Base-by-base conservation (phyloP, 2,329 filamentous ascomycete species). In the Colletotrichum euphorbiae region DNA sequence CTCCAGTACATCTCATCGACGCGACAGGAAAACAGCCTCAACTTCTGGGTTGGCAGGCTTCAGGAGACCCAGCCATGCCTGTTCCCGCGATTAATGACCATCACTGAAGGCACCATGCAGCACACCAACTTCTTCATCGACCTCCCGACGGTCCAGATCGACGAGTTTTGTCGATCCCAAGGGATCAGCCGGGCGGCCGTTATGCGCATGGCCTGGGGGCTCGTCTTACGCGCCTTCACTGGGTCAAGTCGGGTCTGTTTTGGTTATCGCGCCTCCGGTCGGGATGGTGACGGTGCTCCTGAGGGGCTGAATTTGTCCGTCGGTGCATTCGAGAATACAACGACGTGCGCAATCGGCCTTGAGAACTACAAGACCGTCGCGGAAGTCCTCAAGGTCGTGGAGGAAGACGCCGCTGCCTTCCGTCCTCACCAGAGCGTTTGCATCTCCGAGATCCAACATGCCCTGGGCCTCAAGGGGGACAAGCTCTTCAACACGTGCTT, bases 151-250 rank as follows among this genome's bases (percentile, higher is more conserved):
- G 73, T 79, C 31, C 76, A 79, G 3, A 71, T 87, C 2, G 79
- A 83, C 9, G 77, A 81, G 8, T 87, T 87, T 51, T 78, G 77
- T 60, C 62, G 71, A 0, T 55, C 78, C 79, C 50, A 78, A 69
- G 7, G 78, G 8, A 78, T 87, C 3, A 82, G 82, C 0, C 75
- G 84, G 0, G 81, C 84, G 0, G 82, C 85, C 0, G 78, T 89
- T 3, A 78, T 90, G 4, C 83, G 85, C 24, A 81, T 88, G n/a
- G 87, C 87, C 0, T 90, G 88, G 88, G 85, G 82, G 0, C 77
- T 90, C 19, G 80, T 89, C 0, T 77, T 89, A 0, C 83, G 86
- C 2, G 80, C 82, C 1, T 89, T 87, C 70, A 82, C 85, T 3
- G 85, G 85, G 1, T 80, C 80, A 15, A 79, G 84, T 21, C 80